Percentiles rank a stretch among this genome's conserved stretches.
These are phyloP conservation scores for Mucor plumbeus DNA, from an alignment of 371 early-diverging fungal species.

Conservation along the genomic window DNA sequence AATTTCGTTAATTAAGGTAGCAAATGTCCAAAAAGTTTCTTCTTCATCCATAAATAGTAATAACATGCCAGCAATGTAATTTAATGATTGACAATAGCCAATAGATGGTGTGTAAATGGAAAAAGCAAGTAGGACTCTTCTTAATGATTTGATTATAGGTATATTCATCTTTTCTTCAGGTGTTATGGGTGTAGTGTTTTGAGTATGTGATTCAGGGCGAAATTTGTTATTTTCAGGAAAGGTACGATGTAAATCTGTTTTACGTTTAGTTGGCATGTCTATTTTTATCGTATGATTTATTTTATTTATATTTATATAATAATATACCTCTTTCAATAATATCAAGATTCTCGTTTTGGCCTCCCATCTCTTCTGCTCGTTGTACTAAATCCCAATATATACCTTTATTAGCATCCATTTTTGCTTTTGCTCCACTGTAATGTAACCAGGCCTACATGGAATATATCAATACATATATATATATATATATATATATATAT, in stretches of 20 bases:
- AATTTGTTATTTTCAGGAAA: conserved; percentile 81
- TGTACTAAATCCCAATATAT: conserved; percentile 62
- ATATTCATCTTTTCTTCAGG: conserved; percentile 47
- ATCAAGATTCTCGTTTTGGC: conserved; percentile 70
- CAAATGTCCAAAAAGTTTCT: conserved; percentile 84
- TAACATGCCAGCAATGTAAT: conserved; percentile 83
- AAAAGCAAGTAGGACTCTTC: conserved; percentile 76
- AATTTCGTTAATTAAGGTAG: conserved; percentile 71
- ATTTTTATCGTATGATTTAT: background rate
- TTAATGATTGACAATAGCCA: conserved; percentile 90
- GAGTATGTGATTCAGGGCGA: conserved; percentile 12
- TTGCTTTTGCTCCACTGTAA: conserved; percentile 82
- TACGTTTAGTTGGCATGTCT: too few species aligned
- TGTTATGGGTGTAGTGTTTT: conserved; percentile 20
- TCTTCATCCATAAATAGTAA: conserved; percentile 82
- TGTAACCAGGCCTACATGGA: conserved; percentile 73
- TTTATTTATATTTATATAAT: background rate
- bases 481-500: too few species aligned
- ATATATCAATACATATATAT: too few species aligned
- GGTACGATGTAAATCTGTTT: conserved; percentile 79
- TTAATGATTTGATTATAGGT: conserved; percentile 67
- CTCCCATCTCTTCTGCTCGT: conserved; percentile 57
- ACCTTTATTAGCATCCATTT: conserved; percentile 62
- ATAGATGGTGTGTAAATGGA: conserved; percentile 68
- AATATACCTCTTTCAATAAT: conserved; percentile 73